Percentiles rank a stretch among this genome's conserved stretches.
Conservation (phyloP, 352 stramenopile genomes). For the Pythium graminicola region DNA sequence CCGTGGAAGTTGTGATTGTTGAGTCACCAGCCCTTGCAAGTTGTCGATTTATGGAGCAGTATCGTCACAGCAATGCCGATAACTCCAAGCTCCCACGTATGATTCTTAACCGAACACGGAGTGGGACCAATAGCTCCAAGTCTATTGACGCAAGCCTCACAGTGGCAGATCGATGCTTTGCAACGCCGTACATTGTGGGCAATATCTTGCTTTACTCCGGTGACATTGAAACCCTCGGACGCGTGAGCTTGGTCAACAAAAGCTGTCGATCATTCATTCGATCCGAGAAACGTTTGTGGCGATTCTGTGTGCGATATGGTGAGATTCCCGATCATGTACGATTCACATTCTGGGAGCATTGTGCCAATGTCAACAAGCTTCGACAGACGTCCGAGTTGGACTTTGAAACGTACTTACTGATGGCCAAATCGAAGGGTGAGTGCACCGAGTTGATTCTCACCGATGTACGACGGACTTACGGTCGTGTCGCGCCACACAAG, state of each 20-base stretch:
- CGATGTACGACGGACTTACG: slow-evolving; percentile 80
- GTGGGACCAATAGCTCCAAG: slow-evolving; percentile 19
- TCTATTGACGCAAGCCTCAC: not conserved
- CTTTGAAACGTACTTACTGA: slow-evolving; percentile 81
- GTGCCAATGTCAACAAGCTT: slow-evolving; percentile 31
- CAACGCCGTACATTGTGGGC: slow-evolving; percentile 61
- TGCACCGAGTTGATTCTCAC: slow-evolving; percentile 77
- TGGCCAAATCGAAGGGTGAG: slow-evolving; percentile 80
- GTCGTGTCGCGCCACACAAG: slow-evolving; percentile 74
- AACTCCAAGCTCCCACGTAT: slow-evolving; percentile 32
- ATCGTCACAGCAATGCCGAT: slow-evolving; percentile 28
- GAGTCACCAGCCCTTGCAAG: slow-evolving; percentile 37
- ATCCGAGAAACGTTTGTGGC: slow-evolving; percentile 57
- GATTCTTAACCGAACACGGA: slow-evolving; percentile 25
- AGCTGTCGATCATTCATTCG: slow-evolving; percentile 52
- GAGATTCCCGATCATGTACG: slow-evolving; percentile 44
- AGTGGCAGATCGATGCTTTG: slow-evolving; percentile 40
- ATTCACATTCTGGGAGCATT: slow-evolving; percentile 75
- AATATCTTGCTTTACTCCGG: slow-evolving; percentile 67
- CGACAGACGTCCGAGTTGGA: slow-evolving; percentile 56
- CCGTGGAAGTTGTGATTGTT: slow-evolving; percentile 45
- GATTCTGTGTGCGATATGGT: slow-evolving; percentile 82
- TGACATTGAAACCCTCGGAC: slow-evolving; percentile 39
- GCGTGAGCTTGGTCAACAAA: slow-evolving; percentile 49
- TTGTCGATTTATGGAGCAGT: slow-evolving; percentile 52